Percentiles rank a stretch among this genome's conserved stretches.
These are phyloP conservation scores for Talinum fruticosum DNA, from an alignment of 148 eudicot species.

Conservation along the genomic window DNA sequence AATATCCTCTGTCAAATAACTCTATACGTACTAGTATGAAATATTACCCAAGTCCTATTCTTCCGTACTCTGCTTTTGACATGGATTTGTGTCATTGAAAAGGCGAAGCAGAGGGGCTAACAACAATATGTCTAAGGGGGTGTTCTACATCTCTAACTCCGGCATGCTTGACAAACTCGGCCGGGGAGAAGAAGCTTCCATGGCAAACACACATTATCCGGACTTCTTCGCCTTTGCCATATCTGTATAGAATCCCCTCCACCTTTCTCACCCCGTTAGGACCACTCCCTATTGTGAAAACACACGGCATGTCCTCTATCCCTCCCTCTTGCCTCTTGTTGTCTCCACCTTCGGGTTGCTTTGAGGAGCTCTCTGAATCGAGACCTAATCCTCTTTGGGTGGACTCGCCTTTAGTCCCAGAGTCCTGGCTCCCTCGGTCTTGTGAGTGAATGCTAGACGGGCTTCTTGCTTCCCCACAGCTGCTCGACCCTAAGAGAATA, in stretches of 20 bases:
- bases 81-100: conserved; percentile 1
- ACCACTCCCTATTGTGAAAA: conserved; percentile 84
- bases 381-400: conserved; percentile 13
- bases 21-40: conserved; percentile 13
- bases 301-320: conserved; percentile 85
- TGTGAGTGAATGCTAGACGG: conserved; percentile 56
- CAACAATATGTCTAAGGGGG: conserved; percentile 87
- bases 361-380: conserved; percentile 43
- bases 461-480: conserved; percentile 59
- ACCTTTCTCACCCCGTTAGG: conserved; percentile 71
- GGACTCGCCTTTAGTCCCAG: conserved; percentile 27
- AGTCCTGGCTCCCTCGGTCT: conserved; percentile 47
- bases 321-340: conserved; percentile 38
- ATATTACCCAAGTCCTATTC: background rate
- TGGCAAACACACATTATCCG: conserved; percentile 95
- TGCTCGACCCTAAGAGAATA: conserved; percentile 44
- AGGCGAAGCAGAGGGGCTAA: conserved; percentile 58
- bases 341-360: conserved; percentile 27
- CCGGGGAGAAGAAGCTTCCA: conserved; percentile 71
- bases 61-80: background rate
- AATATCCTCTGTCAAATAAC: conserved; percentile 15
- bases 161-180: conserved; percentile 78
- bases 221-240: conserved; percentile 87
- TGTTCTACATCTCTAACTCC: conserved; percentile 74
- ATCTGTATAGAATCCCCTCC: conserved; percentile 82